phyloP scores from a whole-genome alignment of 805 yeast species.

The Suhomyces sp. region DNA sequence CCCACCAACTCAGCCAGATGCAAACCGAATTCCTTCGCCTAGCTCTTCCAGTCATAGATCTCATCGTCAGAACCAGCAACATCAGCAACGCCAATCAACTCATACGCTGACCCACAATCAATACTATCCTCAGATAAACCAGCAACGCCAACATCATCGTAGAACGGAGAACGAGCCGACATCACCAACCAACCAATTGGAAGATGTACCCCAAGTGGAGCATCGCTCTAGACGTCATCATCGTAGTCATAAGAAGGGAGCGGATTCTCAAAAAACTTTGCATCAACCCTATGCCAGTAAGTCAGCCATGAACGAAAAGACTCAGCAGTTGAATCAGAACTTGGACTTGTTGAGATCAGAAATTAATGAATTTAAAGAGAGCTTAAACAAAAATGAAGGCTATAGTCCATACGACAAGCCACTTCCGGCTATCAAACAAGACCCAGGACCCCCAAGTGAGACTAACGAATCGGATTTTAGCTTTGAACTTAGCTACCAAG shows the following conservation, averaged over 20 bases:
- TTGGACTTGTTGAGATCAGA: constrained; percentile 40
- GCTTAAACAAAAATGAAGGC: constrained; percentile 28
- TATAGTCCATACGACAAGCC: constrained; percentile 1
- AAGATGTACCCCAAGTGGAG: background rate
- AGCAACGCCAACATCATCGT: constrained; percentile 3
- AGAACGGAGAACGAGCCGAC: background rate
- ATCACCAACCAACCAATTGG: background rate
- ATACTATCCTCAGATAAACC: constrained; percentile 3
- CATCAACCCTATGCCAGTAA: constrained; percentile 10
- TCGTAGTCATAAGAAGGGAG: constrained; percentile 1
- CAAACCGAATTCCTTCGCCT: constrained; percentile 12
- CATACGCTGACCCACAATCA: background rate
- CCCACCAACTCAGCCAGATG: constrained; percentile 10
- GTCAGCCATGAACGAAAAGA: constrained; percentile 19
- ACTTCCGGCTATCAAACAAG: background rate
- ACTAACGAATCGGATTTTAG: constrained; percentile 31
- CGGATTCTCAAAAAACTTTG: constrained; percentile 1
- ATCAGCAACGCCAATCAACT: background rate
- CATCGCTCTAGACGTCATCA: constrained; percentile 7
- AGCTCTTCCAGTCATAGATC: constrained; percentile 6
- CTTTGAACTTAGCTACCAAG: constrained; percentile 39
- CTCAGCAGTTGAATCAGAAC: constrained; percentile 39
- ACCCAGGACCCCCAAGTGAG: background rate
- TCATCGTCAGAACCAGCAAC: constrained; percentile 1
- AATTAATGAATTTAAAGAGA: constrained; percentile 44